These are phyloP conservation scores for Elaeagnus macrophylla DNA, from an alignment of 306 rosid species.

Conservation along the genomic window DNA sequence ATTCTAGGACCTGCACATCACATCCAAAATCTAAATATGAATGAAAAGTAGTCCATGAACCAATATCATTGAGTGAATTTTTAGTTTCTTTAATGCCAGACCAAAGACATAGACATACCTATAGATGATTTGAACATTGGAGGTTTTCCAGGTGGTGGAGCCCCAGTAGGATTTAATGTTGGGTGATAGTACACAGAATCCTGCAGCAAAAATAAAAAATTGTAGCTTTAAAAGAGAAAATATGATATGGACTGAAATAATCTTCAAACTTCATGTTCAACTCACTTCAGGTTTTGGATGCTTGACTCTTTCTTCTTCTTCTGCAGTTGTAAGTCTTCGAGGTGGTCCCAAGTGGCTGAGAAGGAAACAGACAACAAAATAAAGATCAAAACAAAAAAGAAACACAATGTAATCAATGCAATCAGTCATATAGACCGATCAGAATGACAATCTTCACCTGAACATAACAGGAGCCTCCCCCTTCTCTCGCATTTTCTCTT, in stretches of 20 bases:
- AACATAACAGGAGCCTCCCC: slow-evolving; percentile 97
- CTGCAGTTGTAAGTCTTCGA: slow-evolving; percentile 73
- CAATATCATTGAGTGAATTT: slow-evolving; percentile 13
- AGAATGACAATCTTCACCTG: slow-evolving; percentile 46
- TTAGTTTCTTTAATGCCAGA: slow-evolving; percentile 2
- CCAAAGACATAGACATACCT: slow-evolving; percentile 38
- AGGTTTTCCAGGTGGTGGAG: slow-evolving; percentile 99
- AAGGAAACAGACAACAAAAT: slow-evolving; percentile 30
- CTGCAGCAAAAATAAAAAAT: slow-evolving; percentile 26
- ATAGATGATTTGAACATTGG: slow-evolving; percentile 93
- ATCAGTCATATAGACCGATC: background rate
- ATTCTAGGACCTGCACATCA: slow-evolving; percentile 75
- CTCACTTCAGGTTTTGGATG: slow-evolving; percentile 88
- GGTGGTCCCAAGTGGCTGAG: slow-evolving; percentile 95
- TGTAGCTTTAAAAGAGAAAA: slow-evolving; percentile 1
- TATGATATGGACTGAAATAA: background rate
- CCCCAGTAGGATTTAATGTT: slow-evolving; percentile 90
- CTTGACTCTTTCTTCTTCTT: slow-evolving; percentile 88
- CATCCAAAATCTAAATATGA: slow-evolving; percentile 22
- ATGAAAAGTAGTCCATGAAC: background rate
- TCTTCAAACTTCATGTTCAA: slow-evolving; percentile 13
- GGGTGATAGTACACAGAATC: slow-evolving; percentile 90
- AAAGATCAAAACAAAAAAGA: slow-evolving; percentile 25
- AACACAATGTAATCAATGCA: slow-evolving; percentile 3
- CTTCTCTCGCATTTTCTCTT: slow-evolving; percentile 82